Evolutionary conservation across 345 rosid species (phyloP), one percentile per base, ranked within the genome.

Genomic region (Pistacia vera): DNA sequence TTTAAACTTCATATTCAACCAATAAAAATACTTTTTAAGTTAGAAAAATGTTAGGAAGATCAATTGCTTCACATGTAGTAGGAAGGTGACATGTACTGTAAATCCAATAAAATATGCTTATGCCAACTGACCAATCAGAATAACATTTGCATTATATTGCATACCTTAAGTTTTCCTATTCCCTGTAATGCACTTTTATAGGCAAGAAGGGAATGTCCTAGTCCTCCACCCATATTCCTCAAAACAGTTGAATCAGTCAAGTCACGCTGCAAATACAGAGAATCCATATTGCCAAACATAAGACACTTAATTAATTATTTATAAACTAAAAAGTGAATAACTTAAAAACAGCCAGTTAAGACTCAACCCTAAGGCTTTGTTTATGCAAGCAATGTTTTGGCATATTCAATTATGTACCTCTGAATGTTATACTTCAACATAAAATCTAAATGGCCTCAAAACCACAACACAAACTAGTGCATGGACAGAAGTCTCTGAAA

Each of bases 191-290:
- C 91, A 64, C 98, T 92, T 86, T 89, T 94, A 88, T 92, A 97
- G 66, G 97, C 97, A 36, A 97, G 93, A 79, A 97, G 97, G 79
- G 97, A 97, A 80, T 94, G 98, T 22, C 97, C 99, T 63, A 97
- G 78, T 87, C 94, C 96, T 78, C 88, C 92, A 25, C 94, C 98
- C 94, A 91, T 89, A 85, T 88, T 97, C 86, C 99, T 91, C 85
- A 97, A 77, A 63, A 91, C 97, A 74, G 98, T 97, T 57, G 97
- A 97, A 89, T 92, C 98, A 8, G 97, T 91, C 78, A 97, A 88
- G 85, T 94, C 99, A 28, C 97, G 93, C 97, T 96, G 91, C 79
- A 86, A 72, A 67, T 68, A 70, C 65, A 71, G 52, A 33, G 33
- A 48, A 41, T 71, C 11, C 1, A 49, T 41, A 79, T 48, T 67